These are phyloP conservation scores for Fusarium brachygibbosum DNA, from an alignment of 2,329 filamentous ascomycete genomes.

Conservation along the genomic window DNA sequence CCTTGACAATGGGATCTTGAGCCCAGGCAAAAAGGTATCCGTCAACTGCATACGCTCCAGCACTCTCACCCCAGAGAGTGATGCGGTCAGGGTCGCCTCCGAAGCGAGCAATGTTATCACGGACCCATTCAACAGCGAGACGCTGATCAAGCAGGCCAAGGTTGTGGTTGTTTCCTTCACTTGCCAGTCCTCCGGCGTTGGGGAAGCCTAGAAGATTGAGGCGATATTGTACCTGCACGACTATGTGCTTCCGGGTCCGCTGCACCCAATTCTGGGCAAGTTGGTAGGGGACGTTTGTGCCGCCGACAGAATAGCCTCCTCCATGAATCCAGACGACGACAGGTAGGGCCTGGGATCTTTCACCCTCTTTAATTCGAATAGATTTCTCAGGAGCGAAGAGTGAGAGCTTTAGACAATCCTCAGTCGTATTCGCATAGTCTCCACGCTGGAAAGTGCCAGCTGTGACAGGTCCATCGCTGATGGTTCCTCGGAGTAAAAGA, in stretches of 20 bases:
- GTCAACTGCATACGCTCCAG: conserved; percentile 31
- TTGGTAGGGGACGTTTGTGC: conserved; percentile 31
- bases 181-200: conserved; percentile 15
- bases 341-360: not conserved
- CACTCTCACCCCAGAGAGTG: conserved; percentile 39
- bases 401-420: conserved; percentile 37
- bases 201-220: conserved; percentile 37
- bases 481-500: conserved; percentile 11
- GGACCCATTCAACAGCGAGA: conserved; percentile 42
- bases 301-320: conserved; percentile 23
- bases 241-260: conserved; percentile 36
- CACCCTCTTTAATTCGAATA: accelerated
- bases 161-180: conserved; percentile 23
- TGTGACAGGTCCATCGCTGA: conserved; percentile 6
- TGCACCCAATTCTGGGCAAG: conserved; percentile 36
- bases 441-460: conserved; percentile 34
- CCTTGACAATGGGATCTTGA: conserved; percentile 29
- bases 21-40: conserved; percentile 40
- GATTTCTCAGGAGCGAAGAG: conserved; percentile 21
- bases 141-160: conserved; percentile 38
- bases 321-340: conserved; percentile 38
- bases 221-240: conserved; percentile 38
- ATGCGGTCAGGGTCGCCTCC: conserved; percentile 39
- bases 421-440: conserved; percentile 36
- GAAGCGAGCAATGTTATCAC: conserved; percentile 34